Evolutionary conservation across 2,329 filamentous ascomycete species (phyloP), one percentile per base, ranked within the genome.

Genomic region (Trichoderma atroviride): DNA sequence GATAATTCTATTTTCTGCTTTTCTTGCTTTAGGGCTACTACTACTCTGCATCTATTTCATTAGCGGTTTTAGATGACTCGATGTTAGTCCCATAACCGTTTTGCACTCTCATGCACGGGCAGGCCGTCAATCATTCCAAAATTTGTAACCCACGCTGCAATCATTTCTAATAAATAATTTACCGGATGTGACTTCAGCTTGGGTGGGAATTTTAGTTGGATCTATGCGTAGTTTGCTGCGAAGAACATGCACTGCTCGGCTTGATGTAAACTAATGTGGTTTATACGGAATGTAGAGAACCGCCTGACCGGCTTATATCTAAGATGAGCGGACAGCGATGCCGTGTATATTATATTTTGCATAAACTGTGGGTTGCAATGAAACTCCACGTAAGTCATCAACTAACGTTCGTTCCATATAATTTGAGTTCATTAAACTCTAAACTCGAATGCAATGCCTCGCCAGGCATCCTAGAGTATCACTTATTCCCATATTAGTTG

Each of bases 341-440:
- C 37, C 37, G 35, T 5, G 14, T 40, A 19, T 40, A 19, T 6
- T 19, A 40, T 43, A n/a, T 16, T 43, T 9, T 31, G 71, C 61
- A 16, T 43, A 57, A 56, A 68, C 70, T 22, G 61, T 72, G 64
- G 37, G 16, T 19, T 60, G 24, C 7, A 37, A 43, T 9, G 57
- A 11, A 27, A 60, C 24, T 24, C 43, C 7, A 24, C 31, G 35
- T 60, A 19, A 60, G 35, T 19, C 40, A 3, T n/a, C 40, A 16
- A 19, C 40, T n/a, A 9, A 43, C 9, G 40, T 43, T n/a, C n/a
- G 37, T n/a, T 43, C 6, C 16, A 43, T 19, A 43, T 2, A 3
- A n/a, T 43, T 29, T 31, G 24, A 16, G 57, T 19, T 60, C 9
- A 43, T 37, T n/a, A n/a, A 3, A 9, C 9, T 27, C 1, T 2